Evolutionary conservation across 2,329 filamentous ascomycete genomes (phyloP).

Genomic region (Apiospora koreana): DNA sequence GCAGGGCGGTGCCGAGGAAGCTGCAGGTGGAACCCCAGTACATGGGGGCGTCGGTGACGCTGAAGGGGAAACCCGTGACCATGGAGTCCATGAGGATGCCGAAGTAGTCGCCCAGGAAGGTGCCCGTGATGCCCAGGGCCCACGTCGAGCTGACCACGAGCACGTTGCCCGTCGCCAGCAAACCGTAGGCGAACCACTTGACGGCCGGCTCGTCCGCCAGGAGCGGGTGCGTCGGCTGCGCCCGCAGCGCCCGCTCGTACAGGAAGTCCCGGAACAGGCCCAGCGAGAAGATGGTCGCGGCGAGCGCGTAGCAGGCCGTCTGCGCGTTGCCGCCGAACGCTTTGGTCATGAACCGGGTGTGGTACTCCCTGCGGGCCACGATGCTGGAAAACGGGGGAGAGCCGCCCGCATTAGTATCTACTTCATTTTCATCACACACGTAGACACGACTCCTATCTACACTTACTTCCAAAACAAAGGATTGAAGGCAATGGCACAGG

Average conservation of each 20-base stretch:
- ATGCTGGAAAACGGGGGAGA: constrained; percentile 54
- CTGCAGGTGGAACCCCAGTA: constrained; percentile 93
- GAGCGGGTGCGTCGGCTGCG: constrained; percentile 73
- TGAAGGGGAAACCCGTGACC: constrained; percentile 96
- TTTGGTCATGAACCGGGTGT: constrained; percentile 84
- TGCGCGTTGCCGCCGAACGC: constrained; percentile 78
- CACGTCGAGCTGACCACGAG: constrained; percentile 89
- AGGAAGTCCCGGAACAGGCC: constrained; percentile 86
- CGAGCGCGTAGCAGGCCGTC: constrained; percentile 86
- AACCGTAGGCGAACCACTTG: constrained; percentile 66
- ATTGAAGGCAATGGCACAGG: constrained; percentile 85
- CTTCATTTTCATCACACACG: background rate
- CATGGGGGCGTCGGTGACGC: constrained; percentile 88
- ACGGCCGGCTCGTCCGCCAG: constrained; percentile 60
- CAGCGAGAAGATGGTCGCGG: constrained; percentile 84
- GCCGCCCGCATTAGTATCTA: background rate
- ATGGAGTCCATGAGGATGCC: constrained; percentile 96
- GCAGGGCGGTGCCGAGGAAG: constrained; percentile 84
- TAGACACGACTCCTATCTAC: constrained; percentile 13
- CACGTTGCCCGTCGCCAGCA: constrained; percentile 76
- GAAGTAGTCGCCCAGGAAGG: constrained; percentile 97
- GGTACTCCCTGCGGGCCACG: constrained; percentile 88
- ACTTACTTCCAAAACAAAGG: constrained; percentile 99
- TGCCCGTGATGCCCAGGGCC: constrained; percentile 90
- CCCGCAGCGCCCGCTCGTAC: constrained; percentile 80